These are phyloP conservation scores for Alternaria ventricosa DNA, from an alignment of 2,329 filamentous ascomycete species.

Conservation along the genomic window DNA sequence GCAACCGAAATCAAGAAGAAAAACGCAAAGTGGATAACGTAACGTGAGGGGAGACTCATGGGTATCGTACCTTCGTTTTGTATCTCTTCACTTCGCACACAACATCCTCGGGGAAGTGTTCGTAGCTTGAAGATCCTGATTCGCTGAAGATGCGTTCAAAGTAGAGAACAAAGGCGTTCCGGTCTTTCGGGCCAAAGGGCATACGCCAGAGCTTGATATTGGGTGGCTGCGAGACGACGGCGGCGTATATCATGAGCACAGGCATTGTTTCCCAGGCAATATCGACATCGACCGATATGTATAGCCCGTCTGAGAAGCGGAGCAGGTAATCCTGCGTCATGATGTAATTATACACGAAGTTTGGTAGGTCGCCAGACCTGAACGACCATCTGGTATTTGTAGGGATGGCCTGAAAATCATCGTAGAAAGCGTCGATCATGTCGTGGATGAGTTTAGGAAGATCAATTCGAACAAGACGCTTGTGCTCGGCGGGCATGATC, in stretches of 20 bases:
- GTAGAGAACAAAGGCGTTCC: conserved; percentile 32
- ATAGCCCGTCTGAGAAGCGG: conserved; percentile 16
- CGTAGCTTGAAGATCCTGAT: not conserved
- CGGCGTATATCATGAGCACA: conserved; percentile 18
- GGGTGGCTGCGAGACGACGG: conserved; percentile 32
- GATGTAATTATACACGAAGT: conserved; percentile 41
- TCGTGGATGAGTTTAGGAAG: conserved; percentile 27
- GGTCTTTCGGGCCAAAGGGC: conserved; percentile 14
- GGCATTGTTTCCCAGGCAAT: conserved; percentile 6
- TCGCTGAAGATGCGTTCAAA: not conserved
- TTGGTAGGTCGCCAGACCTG: conserved; percentile 29
- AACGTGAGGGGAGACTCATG: not conserved
- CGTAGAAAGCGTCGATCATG: conserved; percentile 37
- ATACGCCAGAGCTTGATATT: conserved; percentile 25
- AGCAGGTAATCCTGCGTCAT: conserved; percentile 43
- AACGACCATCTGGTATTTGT: conserved; percentile 31
- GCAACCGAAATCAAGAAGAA: not conserved
- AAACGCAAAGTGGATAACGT: not conserved
- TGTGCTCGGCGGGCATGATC: conserved; percentile 6
- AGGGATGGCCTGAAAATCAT: conserved; percentile 1
- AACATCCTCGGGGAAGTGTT: conserved; percentile 6
- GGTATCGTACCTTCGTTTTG: conserved; percentile 15
- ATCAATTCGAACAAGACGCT: conserved; percentile 26
- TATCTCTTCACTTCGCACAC: conserved; percentile 18
- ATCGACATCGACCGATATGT: conserved; percentile 23